Conservation (phyloP, 306 rosid species). For the Castanospermum australe region DNA sequence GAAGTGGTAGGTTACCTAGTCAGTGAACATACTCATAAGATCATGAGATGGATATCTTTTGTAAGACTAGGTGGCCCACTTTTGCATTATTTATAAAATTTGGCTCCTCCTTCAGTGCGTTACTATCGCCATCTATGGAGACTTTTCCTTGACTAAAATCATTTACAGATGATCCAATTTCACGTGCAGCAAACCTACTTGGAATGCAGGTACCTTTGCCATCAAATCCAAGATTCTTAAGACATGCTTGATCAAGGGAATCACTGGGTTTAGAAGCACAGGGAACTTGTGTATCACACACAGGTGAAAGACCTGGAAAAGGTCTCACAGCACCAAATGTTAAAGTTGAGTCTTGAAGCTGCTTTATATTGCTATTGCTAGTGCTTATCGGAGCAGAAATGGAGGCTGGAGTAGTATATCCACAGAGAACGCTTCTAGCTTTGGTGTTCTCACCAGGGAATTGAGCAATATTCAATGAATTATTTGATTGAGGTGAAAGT, state of each 20-base stretch:
- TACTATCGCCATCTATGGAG: constrained; percentile 42
- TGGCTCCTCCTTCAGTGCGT: constrained; percentile 56
- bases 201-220: constrained; percentile 50
- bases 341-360: constrained; percentile 35
- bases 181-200: constrained; percentile 49
- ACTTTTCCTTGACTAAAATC: constrained; percentile 45
- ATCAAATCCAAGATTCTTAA: constrained; percentile 50
- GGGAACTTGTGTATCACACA: constrained; percentile 28
- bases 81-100: constrained; percentile 33
- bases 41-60: constrained; percentile 43
- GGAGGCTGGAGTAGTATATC: constrained; percentile 38
- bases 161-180: constrained; percentile 45
- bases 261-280: constrained; percentile 40
- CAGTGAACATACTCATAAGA: constrained; percentile 43
- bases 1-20: constrained; percentile 46
- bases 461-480: constrained; percentile 36
- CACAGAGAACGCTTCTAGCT: constrained; percentile 32
- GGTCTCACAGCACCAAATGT: constrained; percentile 41
- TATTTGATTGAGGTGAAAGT: constrained; percentile 45
- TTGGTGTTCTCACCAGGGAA: constrained; percentile 38
- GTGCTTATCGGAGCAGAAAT: constrained; percentile 35
- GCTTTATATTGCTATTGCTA: constrained; percentile 30
- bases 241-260: constrained; percentile 38
- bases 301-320: constrained; percentile 21
- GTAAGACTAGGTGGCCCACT: constrained; percentile 36